phyloP scores from a whole-genome alignment of 805 yeast genomes.

The Metschnikowia baotianmanensis region DNA sequence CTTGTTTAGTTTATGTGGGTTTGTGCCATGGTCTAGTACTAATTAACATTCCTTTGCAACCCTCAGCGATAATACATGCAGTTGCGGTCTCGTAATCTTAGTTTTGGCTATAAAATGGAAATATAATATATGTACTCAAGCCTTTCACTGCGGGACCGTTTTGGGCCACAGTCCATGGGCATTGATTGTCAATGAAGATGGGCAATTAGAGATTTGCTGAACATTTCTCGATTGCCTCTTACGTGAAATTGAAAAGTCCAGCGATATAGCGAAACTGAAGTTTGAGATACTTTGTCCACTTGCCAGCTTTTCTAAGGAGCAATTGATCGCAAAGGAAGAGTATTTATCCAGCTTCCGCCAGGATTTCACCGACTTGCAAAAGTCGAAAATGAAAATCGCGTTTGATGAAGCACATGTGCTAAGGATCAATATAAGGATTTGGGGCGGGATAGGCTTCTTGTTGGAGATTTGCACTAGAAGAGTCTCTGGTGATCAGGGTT shows the following conservation, averaged over 20 bases:
- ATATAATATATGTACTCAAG: too few species aligned
- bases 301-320: conserved; percentile 44
- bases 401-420: conserved; percentile 47
- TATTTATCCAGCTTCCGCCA: conserved; percentile 16
- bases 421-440: conserved; percentile 57
- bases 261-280: too few species aligned
- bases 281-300: conserved; percentile 36
- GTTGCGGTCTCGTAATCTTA: too few species aligned
- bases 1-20: too few species aligned
- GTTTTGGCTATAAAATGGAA: too few species aligned
- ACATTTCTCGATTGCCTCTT: conserved; percentile 57
- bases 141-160: too few species aligned
- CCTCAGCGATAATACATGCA: too few species aligned
- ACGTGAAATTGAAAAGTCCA: conserved; percentile 21
- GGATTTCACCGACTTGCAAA: conserved; percentile 37
- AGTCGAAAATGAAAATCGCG: conserved; percentile 20
- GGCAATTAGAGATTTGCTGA: conserved; percentile 22
- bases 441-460: conserved; percentile 62
- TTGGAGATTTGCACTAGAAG: conserved; percentile 47
- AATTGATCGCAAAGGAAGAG: conserved; percentile 23
- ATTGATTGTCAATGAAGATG: conserved; percentile 22
- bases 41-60: too few species aligned
- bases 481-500: conserved; percentile 47
- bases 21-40: too few species aligned
- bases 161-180: conserved; percentile 63